These are phyloP conservation scores for Chytriomyces confervae DNA, from an alignment of 192 early-diverging fungal genomes.

Conservation along the genomic window DNA sequence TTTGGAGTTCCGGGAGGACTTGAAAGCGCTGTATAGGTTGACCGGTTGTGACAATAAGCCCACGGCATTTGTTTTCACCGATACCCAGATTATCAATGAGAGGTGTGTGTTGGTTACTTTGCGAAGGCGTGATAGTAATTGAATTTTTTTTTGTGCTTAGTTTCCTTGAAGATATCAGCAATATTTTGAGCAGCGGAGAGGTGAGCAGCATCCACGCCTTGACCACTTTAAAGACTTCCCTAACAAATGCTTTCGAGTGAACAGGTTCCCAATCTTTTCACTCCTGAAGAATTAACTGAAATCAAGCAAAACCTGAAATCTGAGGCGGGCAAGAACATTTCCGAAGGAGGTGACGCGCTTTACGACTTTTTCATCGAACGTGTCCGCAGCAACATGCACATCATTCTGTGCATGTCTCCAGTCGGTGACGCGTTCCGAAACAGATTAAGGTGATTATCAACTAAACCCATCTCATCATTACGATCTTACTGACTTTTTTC, in stretches of 20 bases:
- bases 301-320: slow-evolving; percentile 51
- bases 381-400: slow-evolving; percentile 60
- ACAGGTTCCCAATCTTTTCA: slow-evolving; percentile 62
- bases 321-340: slow-evolving; percentile 37
- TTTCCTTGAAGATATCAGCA: slow-evolving; percentile 64
- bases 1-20: slow-evolving; percentile 62
- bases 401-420: slow-evolving; percentile 64
- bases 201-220: slow-evolving; percentile 37
- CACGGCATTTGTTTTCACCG: slow-evolving; percentile 62
- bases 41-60: slow-evolving; percentile 61
- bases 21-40: slow-evolving; percentile 57
- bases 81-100: slow-evolving; percentile 61
- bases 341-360: slow-evolving; percentile 48
- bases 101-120: not conserved
- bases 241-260: slow-evolving; percentile 1
- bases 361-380: slow-evolving; percentile 59
- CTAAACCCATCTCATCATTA: too few relatives aligned
- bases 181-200: slow-evolving; percentile 66
- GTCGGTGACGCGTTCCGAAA: slow-evolving; percentile 66
- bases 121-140: not conserved
- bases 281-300: slow-evolving; percentile 57
- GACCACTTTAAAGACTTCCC: slow-evolving; percentile 13
- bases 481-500: too few relatives aligned
- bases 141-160: slow-evolving; percentile 18
- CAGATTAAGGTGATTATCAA: slow-evolving; percentile 37